Conservation (phyloP, 345 rosid species). For the Noccaea caerulescens region DNA sequence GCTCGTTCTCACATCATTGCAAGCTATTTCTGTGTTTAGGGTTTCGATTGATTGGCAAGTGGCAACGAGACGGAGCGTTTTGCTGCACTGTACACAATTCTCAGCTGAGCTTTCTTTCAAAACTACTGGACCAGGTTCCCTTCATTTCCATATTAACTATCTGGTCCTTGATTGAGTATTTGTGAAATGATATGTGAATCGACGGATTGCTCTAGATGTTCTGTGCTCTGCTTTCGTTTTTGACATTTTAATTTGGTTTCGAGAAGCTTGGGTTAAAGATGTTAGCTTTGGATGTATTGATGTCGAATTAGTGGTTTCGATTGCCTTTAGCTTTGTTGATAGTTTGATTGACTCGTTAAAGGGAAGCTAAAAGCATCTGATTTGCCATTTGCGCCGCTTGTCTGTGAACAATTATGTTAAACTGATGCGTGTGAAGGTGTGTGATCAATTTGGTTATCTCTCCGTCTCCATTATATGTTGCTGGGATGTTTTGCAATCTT, state of each 20-base stretch:
- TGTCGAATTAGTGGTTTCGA: neutral
- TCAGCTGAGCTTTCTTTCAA: too few species aligned
- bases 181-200: neutral
- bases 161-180: neutral
- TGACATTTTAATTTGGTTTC: constrained; percentile 20
- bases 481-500: constrained; percentile 15
- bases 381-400: constrained; percentile 7
- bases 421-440: constrained; percentile 9
- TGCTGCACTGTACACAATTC: neutral
- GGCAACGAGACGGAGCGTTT: constrained; percentile 25
- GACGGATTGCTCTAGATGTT: neutral
- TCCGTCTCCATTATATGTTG: neutral
- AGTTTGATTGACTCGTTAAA: constrained; percentile 5
- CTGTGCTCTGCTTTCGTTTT: constrained; percentile 18
- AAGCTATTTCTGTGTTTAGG: constrained; percentile 26
- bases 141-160: neutral
- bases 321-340: neutral
- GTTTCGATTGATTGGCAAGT: constrained; percentile 35
- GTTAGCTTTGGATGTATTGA: constrained; percentile 26
- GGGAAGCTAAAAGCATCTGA: constrained; percentile 28
- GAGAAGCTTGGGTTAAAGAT: constrained; percentile 2
- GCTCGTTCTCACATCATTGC: neutral
- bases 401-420: constrained; percentile 13
- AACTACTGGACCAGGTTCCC: constrained; percentile 31
- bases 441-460: neutral